Percentiles rank a stretch among this genome's conserved stretches.
Conservation (phyloP, 1,284 basidiomycete species). For the Chiua sp. region DNA sequence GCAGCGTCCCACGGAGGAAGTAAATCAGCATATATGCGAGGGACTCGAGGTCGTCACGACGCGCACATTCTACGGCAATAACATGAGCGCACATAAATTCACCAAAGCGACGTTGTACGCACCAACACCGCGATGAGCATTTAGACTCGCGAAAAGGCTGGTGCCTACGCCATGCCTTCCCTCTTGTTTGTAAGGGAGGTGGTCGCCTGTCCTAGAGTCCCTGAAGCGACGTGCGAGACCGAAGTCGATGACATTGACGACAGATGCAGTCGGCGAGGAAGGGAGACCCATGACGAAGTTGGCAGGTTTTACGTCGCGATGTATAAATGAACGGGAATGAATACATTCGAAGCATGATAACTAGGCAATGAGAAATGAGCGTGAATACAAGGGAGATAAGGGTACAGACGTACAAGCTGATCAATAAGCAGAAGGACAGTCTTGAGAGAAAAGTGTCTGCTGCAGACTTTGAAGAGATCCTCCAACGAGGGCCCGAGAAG, state of each 20-base stretch:
- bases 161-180: constrained; percentile 90
- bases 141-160: constrained; percentile 93
- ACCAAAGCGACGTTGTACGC: constrained; percentile 31
- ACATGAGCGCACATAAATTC: constrained; percentile 6
- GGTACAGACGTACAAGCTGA: constrained; percentile 72
- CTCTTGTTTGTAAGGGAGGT: constrained; percentile 93
- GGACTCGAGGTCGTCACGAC: constrained; percentile 92
- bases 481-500: constrained; percentile 93
- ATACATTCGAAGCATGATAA: constrained; percentile 79
- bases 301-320: constrained; percentile 96
- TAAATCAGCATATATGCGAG: constrained; percentile 94
- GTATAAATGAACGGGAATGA: constrained; percentile 76
- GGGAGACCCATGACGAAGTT: constrained; percentile 85
- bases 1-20: constrained; percentile 85
- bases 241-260: constrained; percentile 58
- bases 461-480: constrained; percentile 96
- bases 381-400: constrained; percentile 8
- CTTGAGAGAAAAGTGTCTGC: constrained; percentile 89
- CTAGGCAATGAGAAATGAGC: constrained; percentile 44
- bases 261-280: constrained; percentile 51
- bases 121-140: constrained; percentile 93
- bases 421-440: constrained; percentile 92
- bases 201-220: constrained; percentile 83
- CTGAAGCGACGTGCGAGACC: constrained; percentile 90
- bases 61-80: constrained; percentile 68